phyloP scores from a whole-genome alignment of 768 basidiomycete species.

The Amanita subjunquillea region DNA sequence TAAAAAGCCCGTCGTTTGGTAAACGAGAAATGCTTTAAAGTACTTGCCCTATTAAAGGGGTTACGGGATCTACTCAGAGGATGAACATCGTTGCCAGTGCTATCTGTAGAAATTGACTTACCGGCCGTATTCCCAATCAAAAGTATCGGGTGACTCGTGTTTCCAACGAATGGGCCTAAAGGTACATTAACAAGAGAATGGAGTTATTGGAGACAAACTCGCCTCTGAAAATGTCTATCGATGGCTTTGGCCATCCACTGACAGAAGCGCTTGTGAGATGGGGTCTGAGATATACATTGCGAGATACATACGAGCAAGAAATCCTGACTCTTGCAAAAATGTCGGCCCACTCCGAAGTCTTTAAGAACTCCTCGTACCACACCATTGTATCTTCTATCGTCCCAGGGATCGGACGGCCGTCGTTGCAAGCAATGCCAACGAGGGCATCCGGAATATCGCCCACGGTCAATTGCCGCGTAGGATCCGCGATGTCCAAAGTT shows the following conservation, averaged over 20 bases:
- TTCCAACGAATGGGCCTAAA: slow-evolving; percentile 17
- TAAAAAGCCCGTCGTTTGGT: neutral
- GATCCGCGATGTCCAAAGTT: slow-evolving; percentile 17
- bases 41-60: neutral
- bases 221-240: slow-evolving; percentile 10
- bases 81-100: slow-evolving; percentile 4
- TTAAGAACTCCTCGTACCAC: slow-evolving; percentile 8
- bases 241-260: slow-evolving; percentile 19
- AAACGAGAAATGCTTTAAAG: neutral
- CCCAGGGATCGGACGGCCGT: slow-evolving; percentile 12
- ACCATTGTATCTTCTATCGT: slow-evolving; percentile 8
- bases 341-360: slow-evolving; percentile 13
- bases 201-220: neutral
- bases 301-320: slow-evolving; percentile 12
- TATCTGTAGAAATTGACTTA: neutral
- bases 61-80: neutral
- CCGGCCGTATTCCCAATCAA: slow-evolving; percentile 16
- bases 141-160: slow-evolving; percentile 21
- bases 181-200: slow-evolving; percentile 4
- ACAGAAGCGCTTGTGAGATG: neutral
- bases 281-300: neutral
- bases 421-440: slow-evolving; percentile 12
- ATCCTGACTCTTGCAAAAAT: slow-evolving; percentile 9
- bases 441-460: slow-evolving; percentile 5
- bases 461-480: slow-evolving; percentile 9